Evolutionary conservation across 305 asterid genomes (phyloP), one percentile per base, ranked within the genome.

Genomic region (Plantago lanceolata): DNA sequence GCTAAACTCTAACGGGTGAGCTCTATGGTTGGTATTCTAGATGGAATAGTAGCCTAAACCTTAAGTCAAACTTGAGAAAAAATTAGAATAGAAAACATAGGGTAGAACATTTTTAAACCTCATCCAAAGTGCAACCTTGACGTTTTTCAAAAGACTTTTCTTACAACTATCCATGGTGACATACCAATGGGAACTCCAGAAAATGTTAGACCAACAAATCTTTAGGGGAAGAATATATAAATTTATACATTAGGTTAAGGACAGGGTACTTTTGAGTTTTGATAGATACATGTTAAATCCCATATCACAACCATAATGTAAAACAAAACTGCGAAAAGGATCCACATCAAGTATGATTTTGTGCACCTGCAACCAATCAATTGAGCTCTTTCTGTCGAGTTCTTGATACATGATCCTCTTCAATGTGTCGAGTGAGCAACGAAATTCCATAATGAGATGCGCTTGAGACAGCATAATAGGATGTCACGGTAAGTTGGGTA

Each of bases 381-480:
- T 73, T 54, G 31, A 75, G 77, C 63, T 75, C 76, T 74, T 79
- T 74, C 21, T 70, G 84, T 57, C 57, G 83, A 67, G 68, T 54
- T 71, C 73, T 78, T 31, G 86, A 74, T 65, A 63, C 20, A 57
- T 82, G 88, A 59, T 57, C 67, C 19, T 79, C 86, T 75, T 88
- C 94, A 33, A 84, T 75, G 69, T 81, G 85, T 76, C 95, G 83
- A 43, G 98, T 88, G 64, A 86, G 82, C 84, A 91, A 78, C 14
- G 98, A 86, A 59, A 88, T 75, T 37, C 92, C 87, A 68, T 83
- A 84, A 70, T 85, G 85, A 47, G 96, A 86, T 67, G 88, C 84
- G 71, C 95, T 86, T 71, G 96, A 86, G 58, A 94, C 77, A 66
- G 90, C 87, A 63, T 82, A 86, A 64, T 91, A 86, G 63, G 98